Percentiles rank a stretch among this genome's conserved stretches.
Evolutionary conservation across 2,329 filamentous ascomycete genomes (phyloP).

Genomic region (Cladosporium sp.): DNA sequence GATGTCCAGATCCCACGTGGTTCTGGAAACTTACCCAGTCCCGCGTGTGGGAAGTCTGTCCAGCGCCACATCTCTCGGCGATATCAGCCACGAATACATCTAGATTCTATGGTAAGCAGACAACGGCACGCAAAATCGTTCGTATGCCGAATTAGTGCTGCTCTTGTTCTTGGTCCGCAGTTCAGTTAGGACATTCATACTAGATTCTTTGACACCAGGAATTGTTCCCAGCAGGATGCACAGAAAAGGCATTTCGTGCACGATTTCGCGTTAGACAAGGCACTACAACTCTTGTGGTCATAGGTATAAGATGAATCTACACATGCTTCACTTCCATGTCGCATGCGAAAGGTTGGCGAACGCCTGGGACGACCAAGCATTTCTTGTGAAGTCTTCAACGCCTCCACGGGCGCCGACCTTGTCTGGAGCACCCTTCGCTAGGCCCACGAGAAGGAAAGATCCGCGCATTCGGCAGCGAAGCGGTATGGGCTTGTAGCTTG

Average conservation of each 20-base stretch:
- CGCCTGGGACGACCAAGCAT: not conserved
- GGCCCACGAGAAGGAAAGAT: not conserved
- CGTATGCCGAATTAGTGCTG: not conserved
- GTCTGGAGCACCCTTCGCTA: not conserved
- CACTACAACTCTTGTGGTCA: not conserved
- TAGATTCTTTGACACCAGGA: not conserved
- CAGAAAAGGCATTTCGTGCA: not conserved
- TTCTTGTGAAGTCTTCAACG: not conserved
- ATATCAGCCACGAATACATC: not conserved
- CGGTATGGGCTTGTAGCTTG: not conserved
- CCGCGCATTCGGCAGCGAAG: not conserved
- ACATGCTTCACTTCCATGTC: not conserved
- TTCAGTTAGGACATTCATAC: not conserved
- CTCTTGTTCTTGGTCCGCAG: not conserved
- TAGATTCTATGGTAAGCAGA: not conserved
- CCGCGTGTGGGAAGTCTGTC: conserved; percentile 6
- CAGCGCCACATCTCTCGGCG: not conserved
- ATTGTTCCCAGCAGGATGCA: not conserved
- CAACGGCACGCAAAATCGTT: not conserved
- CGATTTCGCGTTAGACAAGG: not conserved
- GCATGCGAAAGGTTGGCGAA: not conserved
- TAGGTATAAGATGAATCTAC: not conserved
- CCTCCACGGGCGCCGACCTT: not conserved
- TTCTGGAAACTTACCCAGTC: conserved; percentile 8
- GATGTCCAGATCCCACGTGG: conserved; percentile 10